A percentile compares a stretch with the other conserved stretches of the same genome.
phyloP scores from a whole-genome alignment of 345 rosid species.

The Eucalyptus shirleyi region DNA sequence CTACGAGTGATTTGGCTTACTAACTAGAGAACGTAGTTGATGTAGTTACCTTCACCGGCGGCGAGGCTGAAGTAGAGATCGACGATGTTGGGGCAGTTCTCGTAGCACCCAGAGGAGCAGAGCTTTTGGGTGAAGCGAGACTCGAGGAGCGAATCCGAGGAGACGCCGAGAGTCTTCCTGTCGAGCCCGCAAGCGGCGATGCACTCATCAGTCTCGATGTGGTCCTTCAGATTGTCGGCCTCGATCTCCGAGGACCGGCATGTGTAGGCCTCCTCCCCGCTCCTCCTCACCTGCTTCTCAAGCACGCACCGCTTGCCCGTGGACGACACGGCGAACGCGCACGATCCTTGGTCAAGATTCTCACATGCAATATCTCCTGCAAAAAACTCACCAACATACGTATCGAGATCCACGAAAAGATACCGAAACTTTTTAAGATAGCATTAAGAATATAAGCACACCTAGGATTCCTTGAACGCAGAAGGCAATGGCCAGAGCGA shows the following conservation, averaged over 20 bases:
- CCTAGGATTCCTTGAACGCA: neutral
- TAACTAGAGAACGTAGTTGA: neutral
- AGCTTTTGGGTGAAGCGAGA: slow-evolving; percentile 48
- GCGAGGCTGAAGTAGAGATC: slow-evolving; percentile 92
- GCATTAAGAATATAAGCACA: neutral
- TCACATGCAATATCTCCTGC: slow-evolving; percentile 52
- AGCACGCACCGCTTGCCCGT: slow-evolving; percentile 71
- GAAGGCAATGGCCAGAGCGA: neutral
- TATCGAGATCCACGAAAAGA: neutral
- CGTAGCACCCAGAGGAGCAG: slow-evolving; percentile 69
- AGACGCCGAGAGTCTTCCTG: slow-evolving; percentile 66
- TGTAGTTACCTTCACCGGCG: slow-evolving; percentile 68
- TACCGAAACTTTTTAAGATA: neutral
- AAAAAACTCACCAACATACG: neutral
- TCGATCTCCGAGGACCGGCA: slow-evolving; percentile 74
- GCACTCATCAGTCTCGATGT: slow-evolving; percentile 62
- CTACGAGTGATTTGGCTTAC: neutral
- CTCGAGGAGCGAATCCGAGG: slow-evolving; percentile 77
- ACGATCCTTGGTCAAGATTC: slow-evolving; percentile 39
- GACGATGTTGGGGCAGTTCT: slow-evolving; percentile 61
- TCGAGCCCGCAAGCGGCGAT: slow-evolving; percentile 65
- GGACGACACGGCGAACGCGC: slow-evolving; percentile 73
- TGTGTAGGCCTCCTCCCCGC: slow-evolving; percentile 44
- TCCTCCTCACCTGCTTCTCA: slow-evolving; percentile 56
- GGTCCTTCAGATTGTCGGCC: slow-evolving; percentile 49